phyloP scores from a whole-genome alignment of 345 rosid genomes.

The Ceriops decandra region DNA sequence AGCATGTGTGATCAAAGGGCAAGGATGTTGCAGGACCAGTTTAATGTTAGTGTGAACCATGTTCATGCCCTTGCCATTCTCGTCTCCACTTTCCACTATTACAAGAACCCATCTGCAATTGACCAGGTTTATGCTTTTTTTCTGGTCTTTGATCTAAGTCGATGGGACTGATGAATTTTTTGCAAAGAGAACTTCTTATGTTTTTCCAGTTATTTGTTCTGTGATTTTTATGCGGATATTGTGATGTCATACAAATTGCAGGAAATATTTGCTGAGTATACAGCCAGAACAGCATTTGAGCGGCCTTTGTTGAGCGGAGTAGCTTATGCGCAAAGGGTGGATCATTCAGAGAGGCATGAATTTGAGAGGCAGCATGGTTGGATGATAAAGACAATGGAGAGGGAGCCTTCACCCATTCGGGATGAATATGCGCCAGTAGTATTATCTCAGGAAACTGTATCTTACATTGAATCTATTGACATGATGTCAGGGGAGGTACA shows the following conservation, averaged over 20 bases:
- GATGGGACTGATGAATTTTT: not conserved
- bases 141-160: not conserved
- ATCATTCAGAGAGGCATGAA: constrained; percentile 57
- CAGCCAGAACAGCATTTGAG: constrained; percentile 93
- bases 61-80: constrained; percentile 97
- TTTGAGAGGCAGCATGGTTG: constrained; percentile 83
- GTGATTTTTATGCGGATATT: not conserved
- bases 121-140: constrained; percentile 68
- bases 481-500: constrained; percentile 99
- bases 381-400: constrained; percentile 90
- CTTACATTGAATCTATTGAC: constrained; percentile 86
- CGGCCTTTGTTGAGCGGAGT: constrained; percentile 94
- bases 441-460: constrained; percentile 86
- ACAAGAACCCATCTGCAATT: constrained; percentile 89
- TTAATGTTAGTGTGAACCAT: constrained; percentile 95
- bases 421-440: constrained; percentile 98
- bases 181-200: not conserved
- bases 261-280: constrained; percentile 96
- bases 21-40: constrained; percentile 95
- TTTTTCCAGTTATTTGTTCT: not conserved
- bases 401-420: constrained; percentile 73
- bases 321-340: constrained; percentile 82
- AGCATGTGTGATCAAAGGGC: constrained; percentile 98
- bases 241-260: constrained; percentile 25
- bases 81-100: constrained; percentile 92